Evolutionary conservation across 2,329 filamentous ascomycete species (phyloP).

Genomic region (Camptophora hylomeconis): DNA sequence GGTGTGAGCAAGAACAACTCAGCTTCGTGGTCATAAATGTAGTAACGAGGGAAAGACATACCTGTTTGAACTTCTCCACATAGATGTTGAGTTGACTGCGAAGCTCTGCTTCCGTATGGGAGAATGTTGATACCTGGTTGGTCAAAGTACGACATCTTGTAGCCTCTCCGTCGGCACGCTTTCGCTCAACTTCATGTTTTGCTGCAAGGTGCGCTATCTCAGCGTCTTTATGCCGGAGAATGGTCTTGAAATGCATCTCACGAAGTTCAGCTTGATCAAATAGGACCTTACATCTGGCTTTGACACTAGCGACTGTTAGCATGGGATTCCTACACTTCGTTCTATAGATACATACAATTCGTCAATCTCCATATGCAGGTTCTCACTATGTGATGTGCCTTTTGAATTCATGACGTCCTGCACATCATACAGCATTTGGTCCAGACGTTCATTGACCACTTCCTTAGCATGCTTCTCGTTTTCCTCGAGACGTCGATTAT

Average conservation of each 20-base stretch:
- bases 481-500: conserved; percentile 84
- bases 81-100: conserved; percentile 95
- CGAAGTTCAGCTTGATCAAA: conserved; percentile 94
- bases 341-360: conserved; percentile 52
- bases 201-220: conserved; percentile 88
- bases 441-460: conserved; percentile 74
- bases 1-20: conserved; percentile 15
- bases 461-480: conserved; percentile 70
- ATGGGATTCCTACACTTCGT: neutral
- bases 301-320: conserved; percentile 34
- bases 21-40: conserved; percentile 14
- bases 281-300: conserved; percentile 81
- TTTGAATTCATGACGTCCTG: conserved; percentile 82
- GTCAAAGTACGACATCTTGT: conserved; percentile 74
- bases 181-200: conserved; percentile 79
- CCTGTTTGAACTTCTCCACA: conserved; percentile 99
- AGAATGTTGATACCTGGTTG: conserved; percentile 84
- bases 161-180: conserved; percentile 69
- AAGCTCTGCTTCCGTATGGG: conserved; percentile 87
- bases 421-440: conserved; percentile 66
- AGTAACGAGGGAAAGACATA: conserved; percentile 34
- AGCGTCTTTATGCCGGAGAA: conserved; percentile 86
- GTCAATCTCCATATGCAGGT: conserved; percentile 75
- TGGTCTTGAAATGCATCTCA: conserved; percentile 83
- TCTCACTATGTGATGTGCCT: conserved; percentile 66